phyloP scores from a whole-genome alignment of 495 filamentous ascomycete genomes.

The Cercophora samala region DNA sequence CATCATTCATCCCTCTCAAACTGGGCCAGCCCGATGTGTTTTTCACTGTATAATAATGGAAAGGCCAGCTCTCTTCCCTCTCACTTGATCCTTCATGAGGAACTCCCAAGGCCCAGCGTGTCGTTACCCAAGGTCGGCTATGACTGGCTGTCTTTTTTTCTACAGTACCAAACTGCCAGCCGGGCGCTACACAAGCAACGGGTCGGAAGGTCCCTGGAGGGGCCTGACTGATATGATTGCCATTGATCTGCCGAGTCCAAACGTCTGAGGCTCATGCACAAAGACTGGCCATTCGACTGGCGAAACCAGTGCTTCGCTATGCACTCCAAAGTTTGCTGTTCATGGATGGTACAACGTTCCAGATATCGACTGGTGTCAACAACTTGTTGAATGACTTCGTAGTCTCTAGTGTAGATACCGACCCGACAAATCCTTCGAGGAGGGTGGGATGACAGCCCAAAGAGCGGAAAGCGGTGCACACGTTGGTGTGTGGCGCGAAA shows the following conservation, averaged over 20 bases:
- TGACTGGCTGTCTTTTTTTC: constrained; percentile 1
- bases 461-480: constrained; percentile 16
- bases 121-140: constrained; percentile 14
- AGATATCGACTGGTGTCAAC: constrained; percentile 8
- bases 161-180: constrained; percentile 15
- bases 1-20: constrained; percentile 14
- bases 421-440: constrained; percentile 8
- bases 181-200: constrained; percentile 9
- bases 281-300: constrained; percentile 1
- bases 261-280: constrained; percentile 29
- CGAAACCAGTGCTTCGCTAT: constrained; percentile 12
- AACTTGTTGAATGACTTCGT: background rate
- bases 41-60: background rate
- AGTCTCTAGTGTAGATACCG: background rate
- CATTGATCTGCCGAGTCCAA: constrained; percentile 36
- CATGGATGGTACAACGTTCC: background rate
- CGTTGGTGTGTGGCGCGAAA: constrained; percentile 24
- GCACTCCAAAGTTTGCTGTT: constrained; percentile 5
- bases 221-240: constrained; percentile 28
- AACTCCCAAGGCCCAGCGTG: background rate
- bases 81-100: background rate
- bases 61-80: background rate
- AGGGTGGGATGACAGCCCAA: constrained; percentile 5
- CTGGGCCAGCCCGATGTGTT: background rate
- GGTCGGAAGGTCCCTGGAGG: constrained; percentile 14